These are phyloP conservation scores for Termitomyces sp. DNA, from an alignment of 768 basidiomycete species.

Conservation along the genomic window DNA sequence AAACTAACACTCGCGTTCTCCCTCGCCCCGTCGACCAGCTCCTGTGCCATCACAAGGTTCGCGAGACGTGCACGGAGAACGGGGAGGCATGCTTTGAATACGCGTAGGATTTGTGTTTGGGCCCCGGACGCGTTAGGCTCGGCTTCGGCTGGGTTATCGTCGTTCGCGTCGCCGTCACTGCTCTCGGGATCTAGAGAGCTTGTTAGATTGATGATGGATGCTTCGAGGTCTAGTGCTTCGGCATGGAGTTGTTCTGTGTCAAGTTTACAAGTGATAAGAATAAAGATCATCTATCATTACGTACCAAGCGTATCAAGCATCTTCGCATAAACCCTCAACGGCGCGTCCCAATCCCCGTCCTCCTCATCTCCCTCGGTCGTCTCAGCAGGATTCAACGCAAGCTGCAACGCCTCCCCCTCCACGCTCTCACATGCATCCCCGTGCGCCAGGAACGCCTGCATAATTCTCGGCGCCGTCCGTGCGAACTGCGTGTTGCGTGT, in stretches of 20 bases:
- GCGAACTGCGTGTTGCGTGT: conserved; percentile 32
- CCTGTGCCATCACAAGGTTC: conserved; percentile 46
- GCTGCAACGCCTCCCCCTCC: conserved; percentile 40
- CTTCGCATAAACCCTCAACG: conserved; percentile 36
- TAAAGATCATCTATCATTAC: too few species aligned
- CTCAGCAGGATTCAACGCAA: conserved; percentile 28
- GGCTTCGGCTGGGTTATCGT: not conserved
- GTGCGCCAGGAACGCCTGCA: conserved; percentile 44
- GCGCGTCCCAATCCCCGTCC: conserved; percentile 31
- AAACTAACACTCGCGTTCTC: conserved; percentile 47
- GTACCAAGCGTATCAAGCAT: conserved; percentile 42
- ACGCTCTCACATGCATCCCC: conserved; percentile 39
- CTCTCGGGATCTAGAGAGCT: not conserved
- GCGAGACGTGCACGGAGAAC: conserved; percentile 42
- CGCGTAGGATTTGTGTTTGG: conserved; percentile 34
- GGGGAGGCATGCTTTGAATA: conserved; percentile 46
- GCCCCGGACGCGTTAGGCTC: conserved; percentile 12
- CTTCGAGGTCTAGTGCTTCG: conserved; percentile 20
- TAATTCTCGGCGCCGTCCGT: conserved; percentile 42
- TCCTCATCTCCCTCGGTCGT: not conserved
- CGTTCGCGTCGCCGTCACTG: too few species aligned
- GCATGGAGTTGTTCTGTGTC: conserved; percentile 21
- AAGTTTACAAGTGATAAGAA: too few species aligned
- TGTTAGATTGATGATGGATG: conserved; percentile 22
- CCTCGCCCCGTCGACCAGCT: conserved; percentile 46